Evolutionary conservation across 192 early-diverging fungal species (phyloP).

Genomic region (Pilaira anomala): DNA sequence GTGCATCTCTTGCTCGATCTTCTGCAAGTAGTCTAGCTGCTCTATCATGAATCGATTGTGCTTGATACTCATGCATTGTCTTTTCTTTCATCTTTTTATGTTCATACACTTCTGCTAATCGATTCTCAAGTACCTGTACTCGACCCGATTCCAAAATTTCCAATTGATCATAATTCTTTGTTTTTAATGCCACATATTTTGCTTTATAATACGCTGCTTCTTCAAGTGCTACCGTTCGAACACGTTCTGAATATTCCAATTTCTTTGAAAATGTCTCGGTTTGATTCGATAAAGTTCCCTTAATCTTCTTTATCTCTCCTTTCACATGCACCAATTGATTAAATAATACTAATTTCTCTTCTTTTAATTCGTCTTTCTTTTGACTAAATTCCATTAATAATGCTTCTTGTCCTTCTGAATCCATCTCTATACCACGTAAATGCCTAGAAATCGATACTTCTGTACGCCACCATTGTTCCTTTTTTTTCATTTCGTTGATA

Average conservation of each 20-base stretch:
- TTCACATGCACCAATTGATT: conserved; percentile 47
- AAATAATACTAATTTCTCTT: conserved; percentile 34
- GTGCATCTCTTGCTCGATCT: conserved; percentile 42
- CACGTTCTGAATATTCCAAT: conserved; percentile 45
- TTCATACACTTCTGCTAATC: conserved; percentile 36
- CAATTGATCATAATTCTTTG: conserved; percentile 31
- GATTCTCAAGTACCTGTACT: conserved; percentile 40
- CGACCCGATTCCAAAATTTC: conserved; percentile 41
- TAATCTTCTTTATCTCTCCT: conserved; percentile 44
- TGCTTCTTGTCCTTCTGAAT: conserved; percentile 31
- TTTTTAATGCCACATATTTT: conserved; percentile 45
- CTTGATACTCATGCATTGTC: conserved; percentile 43
- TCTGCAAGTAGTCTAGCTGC: conserved; percentile 42
- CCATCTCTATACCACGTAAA: background rate
- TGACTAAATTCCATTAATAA: conserved; percentile 27
- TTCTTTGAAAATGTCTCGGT: conserved; percentile 46
- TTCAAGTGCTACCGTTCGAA: conserved; percentile 49
- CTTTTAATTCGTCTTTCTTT: conserved; percentile 25
- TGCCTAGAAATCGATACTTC: conserved; percentile 32
- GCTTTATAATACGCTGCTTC: conserved; percentile 56
- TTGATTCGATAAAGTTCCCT: conserved; percentile 41
- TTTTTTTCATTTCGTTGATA: conserved; percentile 36
- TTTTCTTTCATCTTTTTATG: conserved; percentile 39
- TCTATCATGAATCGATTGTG: conserved; percentile 45
- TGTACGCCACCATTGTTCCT: conserved; percentile 44